Percentiles rank a stretch among this genome's conserved stretches.
Evolutionary conservation across 805 yeast species (phyloP).

Genomic region (Candida vartiovaarae): DNA sequence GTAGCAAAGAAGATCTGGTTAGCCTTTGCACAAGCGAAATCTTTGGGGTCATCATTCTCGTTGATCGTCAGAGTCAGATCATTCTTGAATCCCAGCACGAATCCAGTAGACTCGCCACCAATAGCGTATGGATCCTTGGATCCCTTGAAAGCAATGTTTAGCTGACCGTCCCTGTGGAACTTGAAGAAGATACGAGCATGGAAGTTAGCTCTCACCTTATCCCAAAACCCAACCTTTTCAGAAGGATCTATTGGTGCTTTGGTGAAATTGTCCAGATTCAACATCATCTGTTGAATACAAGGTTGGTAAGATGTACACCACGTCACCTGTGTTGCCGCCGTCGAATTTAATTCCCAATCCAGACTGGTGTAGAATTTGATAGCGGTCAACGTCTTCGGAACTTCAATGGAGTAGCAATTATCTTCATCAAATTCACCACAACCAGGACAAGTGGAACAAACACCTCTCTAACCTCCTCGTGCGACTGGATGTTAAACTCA

Average conservation of each 20-base stretch:
- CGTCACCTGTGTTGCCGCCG: slow-evolving; percentile 54
- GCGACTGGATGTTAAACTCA: slow-evolving; percentile 50
- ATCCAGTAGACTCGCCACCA: slow-evolving; percentile 66
- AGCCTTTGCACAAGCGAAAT: slow-evolving; percentile 58
- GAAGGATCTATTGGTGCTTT: slow-evolving; percentile 91
- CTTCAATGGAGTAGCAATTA: slow-evolving; percentile 45
- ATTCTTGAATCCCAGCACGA: slow-evolving; percentile 63
- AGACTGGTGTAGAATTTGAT: slow-evolving; percentile 66
- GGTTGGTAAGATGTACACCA: slow-evolving; percentile 88
- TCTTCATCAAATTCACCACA: slow-evolving; percentile 31
- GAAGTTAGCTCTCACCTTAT: slow-evolving; percentile 65
- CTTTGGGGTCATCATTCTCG: slow-evolving; percentile 57
- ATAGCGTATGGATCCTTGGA: slow-evolving; percentile 73
- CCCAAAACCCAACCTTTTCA: slow-evolving; percentile 86
- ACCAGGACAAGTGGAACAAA: slow-evolving; percentile 54
- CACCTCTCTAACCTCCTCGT: slow-evolving; percentile 49
- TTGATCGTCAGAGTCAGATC: slow-evolving; percentile 56
- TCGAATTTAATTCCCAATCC: slow-evolving; percentile 46
- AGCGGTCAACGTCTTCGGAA: slow-evolving; percentile 71
- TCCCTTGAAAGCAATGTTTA: slow-evolving; percentile 63
- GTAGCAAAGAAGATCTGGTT: slow-evolving; percentile 60
- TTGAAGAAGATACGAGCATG: slow-evolving; percentile 62
- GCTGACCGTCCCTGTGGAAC: slow-evolving; percentile 42
- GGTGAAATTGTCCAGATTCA: slow-evolving; percentile 73
- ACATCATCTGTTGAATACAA: slow-evolving; percentile 72